Evolutionary conservation across 1,284 basidiomycete genomes (phyloP), one percentile per base, ranked within the genome.

Genomic region (Tilletia horrida): DNA sequence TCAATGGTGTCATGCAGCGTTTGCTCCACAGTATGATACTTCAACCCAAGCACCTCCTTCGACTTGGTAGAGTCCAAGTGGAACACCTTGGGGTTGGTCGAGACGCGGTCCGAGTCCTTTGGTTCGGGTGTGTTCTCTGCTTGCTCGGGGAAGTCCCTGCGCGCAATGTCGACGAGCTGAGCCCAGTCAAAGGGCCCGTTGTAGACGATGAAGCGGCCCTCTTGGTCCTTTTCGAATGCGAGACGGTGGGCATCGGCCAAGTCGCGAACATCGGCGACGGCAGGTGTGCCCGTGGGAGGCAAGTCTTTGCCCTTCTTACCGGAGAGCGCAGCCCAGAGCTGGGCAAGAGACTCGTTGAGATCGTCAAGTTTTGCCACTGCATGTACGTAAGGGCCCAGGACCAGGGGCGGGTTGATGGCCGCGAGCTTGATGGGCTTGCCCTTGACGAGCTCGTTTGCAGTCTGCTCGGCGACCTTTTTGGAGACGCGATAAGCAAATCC

Each of bases 391-490:
- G 84, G 84, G 23, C 85, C 84, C 43, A 83, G 35, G 31, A 77
- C 45, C 7, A 64, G 44, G 3, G 63, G 23, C 9, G 63, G 44
- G 55, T 29, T 31, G 27, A 59, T 25, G 29, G 55, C 18, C 6
- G 55, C 27, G 27, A 59, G 25, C 16, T 59, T 31, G 55, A 59
- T 31, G 13, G 8, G 3, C 29, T 14, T 59, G 18, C 29, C n/a
- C 55, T 40, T 59, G 43, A 76, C 73, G 64, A 78, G 82, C 2
- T 80, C 67, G 84, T 83, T 84, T 1, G 84, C 80, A 0, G 83
- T 82, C 64, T 81, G 76, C 76, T 92, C 90, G 1, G 90, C 89
- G 1, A 91, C 83, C 27, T 31, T 35, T 84, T 92, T 91, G 27
- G 85, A 86, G 62, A 0, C 77, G 2, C 72, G 71, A 69, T 83